Conservation (phyloP, 176 grass and related monocot species). For the Typha latifolia region DNA sequence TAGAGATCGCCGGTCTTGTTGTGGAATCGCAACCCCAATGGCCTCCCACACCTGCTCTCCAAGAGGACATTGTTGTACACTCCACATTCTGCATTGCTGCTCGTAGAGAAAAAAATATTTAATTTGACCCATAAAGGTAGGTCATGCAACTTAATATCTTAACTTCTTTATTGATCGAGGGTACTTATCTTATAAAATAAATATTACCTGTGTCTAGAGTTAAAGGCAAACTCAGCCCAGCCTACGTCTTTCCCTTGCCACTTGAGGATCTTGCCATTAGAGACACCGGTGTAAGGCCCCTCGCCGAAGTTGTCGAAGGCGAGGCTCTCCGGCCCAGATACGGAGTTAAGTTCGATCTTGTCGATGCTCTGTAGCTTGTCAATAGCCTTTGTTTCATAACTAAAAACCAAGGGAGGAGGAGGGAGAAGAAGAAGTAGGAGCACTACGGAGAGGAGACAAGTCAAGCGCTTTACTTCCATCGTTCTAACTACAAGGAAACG, state of each 20-base stretch:
- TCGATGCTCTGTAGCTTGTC: constrained; percentile 19
- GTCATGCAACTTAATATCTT: not conserved
- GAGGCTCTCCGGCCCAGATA: constrained; percentile 81
- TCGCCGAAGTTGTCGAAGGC: constrained; percentile 57
- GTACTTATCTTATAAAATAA: too few relatives aligned
- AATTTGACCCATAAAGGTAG: not conserved
- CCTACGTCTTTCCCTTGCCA: constrained; percentile 40
- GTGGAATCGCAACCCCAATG: constrained; percentile 78
- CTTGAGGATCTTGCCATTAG: constrained; percentile 58
- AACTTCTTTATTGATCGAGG: too few relatives aligned
- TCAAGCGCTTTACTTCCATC: constrained; percentile 21
- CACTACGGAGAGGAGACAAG: not conserved
- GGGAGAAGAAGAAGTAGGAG: too few relatives aligned
- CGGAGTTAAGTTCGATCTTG: constrained; percentile 25
- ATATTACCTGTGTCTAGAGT: constrained; percentile 27
- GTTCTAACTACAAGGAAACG: too few relatives aligned
- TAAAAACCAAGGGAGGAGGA: constrained; percentile 7
- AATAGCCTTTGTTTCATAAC: constrained; percentile 34
- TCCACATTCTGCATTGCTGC: constrained; percentile 30
- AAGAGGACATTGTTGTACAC: constrained; percentile 6
- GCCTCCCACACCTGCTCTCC: constrained; percentile 77
- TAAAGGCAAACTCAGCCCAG: constrained; percentile 71
- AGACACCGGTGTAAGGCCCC: constrained; percentile 82
- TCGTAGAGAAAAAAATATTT: not conserved
- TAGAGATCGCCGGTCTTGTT: constrained; percentile 50